These are phyloP conservation scores for Tephrocybe sp. DNA, from an alignment of 768 basidiomycete genomes.

Conservation along the genomic window DNA sequence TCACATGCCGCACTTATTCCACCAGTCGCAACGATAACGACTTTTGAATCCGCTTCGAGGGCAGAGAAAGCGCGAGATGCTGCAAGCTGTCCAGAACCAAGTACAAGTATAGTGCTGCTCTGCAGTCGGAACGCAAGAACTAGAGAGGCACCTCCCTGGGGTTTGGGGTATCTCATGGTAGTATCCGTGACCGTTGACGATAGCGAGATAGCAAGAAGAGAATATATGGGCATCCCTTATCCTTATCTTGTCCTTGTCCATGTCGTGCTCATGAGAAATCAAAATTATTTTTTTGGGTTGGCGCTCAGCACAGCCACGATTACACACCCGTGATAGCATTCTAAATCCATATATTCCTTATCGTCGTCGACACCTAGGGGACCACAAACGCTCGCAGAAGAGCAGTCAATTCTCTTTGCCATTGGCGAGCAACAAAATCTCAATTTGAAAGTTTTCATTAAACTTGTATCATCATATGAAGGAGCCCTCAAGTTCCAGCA, in stretches of 20 bases:
- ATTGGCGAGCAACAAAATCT: background rate
- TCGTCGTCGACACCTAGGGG: no score
- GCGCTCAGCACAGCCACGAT: no score
- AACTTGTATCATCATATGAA: slow-evolving; percentile 10
- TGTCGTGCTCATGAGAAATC: background rate
- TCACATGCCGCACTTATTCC: slow-evolving; percentile 52
- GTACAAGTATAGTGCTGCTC: slow-evolving; percentile 55
- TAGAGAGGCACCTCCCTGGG: slow-evolving; percentile 67
- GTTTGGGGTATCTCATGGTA: slow-evolving; percentile 29
- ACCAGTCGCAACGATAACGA: slow-evolving; percentile 60
- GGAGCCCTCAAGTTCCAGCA: slow-evolving; percentile 11
- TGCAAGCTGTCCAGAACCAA: slow-evolving; percentile 79
- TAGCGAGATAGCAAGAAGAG: background rate
- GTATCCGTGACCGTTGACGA: slow-evolving; percentile 11
- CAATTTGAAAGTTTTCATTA: no score
- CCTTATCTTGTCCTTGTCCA: background rate
- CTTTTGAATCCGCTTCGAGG: slow-evolving; percentile 74
- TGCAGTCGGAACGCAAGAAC: slow-evolving; percentile 71
- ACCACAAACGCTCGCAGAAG: no score
- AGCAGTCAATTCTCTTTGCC: background rate
- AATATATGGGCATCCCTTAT: background rate
- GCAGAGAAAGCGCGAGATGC: slow-evolving; percentile 82
- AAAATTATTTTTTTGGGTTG: no score
- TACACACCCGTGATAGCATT: no score
- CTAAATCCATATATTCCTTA: no score